phyloP scores from a whole-genome alignment of 2,329 filamentous ascomycete genomes.

The Nigrospora sphaerica region DNA sequence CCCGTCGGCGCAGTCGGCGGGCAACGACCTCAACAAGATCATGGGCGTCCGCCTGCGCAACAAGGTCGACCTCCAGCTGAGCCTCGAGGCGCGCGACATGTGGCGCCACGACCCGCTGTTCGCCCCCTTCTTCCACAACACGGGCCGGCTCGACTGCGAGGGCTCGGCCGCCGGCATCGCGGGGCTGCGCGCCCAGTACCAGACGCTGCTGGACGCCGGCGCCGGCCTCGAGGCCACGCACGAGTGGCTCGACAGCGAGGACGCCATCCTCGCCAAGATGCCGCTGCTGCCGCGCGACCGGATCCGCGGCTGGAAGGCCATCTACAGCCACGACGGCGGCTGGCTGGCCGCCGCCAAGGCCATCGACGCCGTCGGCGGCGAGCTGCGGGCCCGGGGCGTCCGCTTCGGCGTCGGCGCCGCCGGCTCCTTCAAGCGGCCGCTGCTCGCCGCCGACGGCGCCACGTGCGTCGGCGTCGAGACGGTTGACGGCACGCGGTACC shows the following conservation, averaged over 20 bases:
- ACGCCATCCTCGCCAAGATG: conserved; percentile 32
- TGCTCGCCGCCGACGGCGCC: conserved; percentile 25
- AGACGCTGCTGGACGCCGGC: conserved; percentile 21
- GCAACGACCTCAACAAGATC: conserved; percentile 40
- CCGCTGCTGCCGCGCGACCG: conserved; percentile 30
- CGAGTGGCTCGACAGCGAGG: conserved; percentile 34
- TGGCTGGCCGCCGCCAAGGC: conserved; percentile 40
- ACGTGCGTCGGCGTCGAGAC: conserved; percentile 34
- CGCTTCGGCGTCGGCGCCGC: conserved; percentile 33
- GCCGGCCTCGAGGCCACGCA: conserved; percentile 27
- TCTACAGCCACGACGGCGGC: conserved; percentile 34
- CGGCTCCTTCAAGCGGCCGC: conserved; percentile 34
- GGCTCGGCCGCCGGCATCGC: conserved; percentile 23
- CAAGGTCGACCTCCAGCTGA: conserved; percentile 21
- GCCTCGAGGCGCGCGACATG: conserved; percentile 24
- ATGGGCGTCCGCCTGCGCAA: conserved; percentile 29
- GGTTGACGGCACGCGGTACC: conserved; percentile 30
- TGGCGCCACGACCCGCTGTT: conserved; percentile 37
- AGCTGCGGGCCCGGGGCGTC: conserved; percentile 28
- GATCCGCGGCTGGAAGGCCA: conserved; percentile 38
- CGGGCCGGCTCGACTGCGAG: conserved; percentile 29
- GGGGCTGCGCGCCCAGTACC: conserved; percentile 24
- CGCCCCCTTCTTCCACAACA: conserved; percentile 34
- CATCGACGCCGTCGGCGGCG: conserved; percentile 35
- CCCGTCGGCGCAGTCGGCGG: conserved; percentile 38